Conservation (phyloP, 2,329 filamentous ascomycete genomes). For the Simplicillium sp. region DNA sequence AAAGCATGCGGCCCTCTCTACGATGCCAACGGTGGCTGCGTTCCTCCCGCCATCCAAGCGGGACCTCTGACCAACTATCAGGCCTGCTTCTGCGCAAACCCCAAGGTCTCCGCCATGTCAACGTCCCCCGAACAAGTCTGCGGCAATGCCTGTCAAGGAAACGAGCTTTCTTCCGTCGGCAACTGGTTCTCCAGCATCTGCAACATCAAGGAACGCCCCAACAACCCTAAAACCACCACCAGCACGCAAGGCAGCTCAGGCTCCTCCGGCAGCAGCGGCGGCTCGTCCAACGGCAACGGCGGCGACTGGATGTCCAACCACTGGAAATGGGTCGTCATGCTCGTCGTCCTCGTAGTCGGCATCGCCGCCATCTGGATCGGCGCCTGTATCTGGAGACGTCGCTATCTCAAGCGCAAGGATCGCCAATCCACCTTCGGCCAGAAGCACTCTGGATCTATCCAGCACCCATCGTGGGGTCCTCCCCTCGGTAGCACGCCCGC, state of each 20-base stretch:
- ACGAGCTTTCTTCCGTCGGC: constrained; percentile 46
- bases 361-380: constrained; percentile 58
- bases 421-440: constrained; percentile 28
- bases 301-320: constrained; percentile 54
- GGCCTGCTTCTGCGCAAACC: constrained; percentile 65
- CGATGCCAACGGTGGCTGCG: constrained; percentile 64
- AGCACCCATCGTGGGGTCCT: constrained; percentile 25
- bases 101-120: constrained; percentile 48
- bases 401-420: constrained; percentile 63
- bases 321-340: constrained; percentile 74
- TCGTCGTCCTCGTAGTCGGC: constrained; percentile 62
- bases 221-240: constrained; percentile 9
- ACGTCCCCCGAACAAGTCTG: constrained; percentile 51
- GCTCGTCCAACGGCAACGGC: neutral
- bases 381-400: constrained; percentile 62
- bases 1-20: constrained; percentile 48
- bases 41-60: constrained; percentile 43
- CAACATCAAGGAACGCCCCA: constrained; percentile 24
- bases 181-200: constrained; percentile 66
- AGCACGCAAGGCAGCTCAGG: constrained; percentile 7
- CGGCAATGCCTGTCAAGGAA: constrained; percentile 43
- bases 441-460: constrained; percentile 28
- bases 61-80: constrained; percentile 46
- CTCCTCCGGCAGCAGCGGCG: neutral
- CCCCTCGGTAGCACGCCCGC: constrained; percentile 10